A percentile compares a stretch with the other conserved stretches of the same genome.
phyloP scores from a whole-genome alignment of 345 rosid species.

The Acer saccharum region DNA sequence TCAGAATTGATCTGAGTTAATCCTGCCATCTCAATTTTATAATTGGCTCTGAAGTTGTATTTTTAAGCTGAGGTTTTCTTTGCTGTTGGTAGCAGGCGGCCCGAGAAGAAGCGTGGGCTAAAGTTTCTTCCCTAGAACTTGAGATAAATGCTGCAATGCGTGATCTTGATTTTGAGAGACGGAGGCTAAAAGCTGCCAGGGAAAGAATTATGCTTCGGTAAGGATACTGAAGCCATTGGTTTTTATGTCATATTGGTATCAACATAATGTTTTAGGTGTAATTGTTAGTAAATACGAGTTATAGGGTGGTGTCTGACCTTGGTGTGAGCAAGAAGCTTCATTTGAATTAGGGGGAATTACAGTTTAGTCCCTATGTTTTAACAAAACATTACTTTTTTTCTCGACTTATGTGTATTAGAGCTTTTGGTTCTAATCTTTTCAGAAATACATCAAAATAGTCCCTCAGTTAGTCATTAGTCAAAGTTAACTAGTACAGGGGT shows the following conservation, averaged over 20 bases:
- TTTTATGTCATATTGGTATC: not conserved
- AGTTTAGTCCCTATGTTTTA: too few species aligned
- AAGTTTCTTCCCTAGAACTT: slow-evolving; percentile 84
- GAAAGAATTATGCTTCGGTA: slow-evolving; percentile 99
- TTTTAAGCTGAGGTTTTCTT: slow-evolving; percentile 63
- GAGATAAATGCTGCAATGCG: slow-evolving; percentile 77
- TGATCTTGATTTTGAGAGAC: slow-evolving; percentile 92
- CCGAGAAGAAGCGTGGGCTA: slow-evolving; percentile 98
- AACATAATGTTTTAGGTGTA: not conserved
- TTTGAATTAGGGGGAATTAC: not conserved
- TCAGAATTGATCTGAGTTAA: not conserved
- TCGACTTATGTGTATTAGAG: too few species aligned
- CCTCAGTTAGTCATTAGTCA: too few species aligned
- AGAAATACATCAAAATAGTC: too few species aligned
- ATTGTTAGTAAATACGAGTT: not conserved
- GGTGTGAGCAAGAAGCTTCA: not conserved
- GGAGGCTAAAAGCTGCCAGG: slow-evolving; percentile 90
- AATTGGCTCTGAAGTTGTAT: slow-evolving; percentile 15
- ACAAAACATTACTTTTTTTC: too few species aligned
- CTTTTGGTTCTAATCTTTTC: too few species aligned
- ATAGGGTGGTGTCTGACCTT: not conserved
- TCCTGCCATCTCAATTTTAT: slow-evolving; percentile 1
- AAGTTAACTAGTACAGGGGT: too few species aligned
- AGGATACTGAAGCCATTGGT: slow-evolving; percentile 23
- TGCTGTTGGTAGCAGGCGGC: slow-evolving; percentile 95